Evolutionary conservation across 2,329 filamentous ascomycete species (phyloP), one percentile per base, ranked within the genome.

Genomic region (Mycosphaerella sp.): DNA sequence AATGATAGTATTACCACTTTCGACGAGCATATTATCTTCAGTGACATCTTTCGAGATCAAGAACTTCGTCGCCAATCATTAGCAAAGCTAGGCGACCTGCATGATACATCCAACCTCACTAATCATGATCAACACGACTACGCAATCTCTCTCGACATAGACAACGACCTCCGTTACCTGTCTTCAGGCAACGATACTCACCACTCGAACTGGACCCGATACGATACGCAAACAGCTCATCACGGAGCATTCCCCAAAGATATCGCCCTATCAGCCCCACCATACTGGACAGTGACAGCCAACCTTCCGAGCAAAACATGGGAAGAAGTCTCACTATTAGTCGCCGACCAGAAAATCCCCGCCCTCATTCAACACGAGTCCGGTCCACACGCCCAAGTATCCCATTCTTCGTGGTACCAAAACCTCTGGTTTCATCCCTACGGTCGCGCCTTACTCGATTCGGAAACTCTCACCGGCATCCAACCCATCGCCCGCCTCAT

Each of bases 401-500:
- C 28, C 13, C 44, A 12, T 42, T 16, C n/a, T 13, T 28, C 3
- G 49, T 25, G 50, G 50, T 57, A 42, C 30, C 30, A 44, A 41
- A 34, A 50, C 16, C 40, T 57, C 34, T 57, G 52, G 52, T 57
- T 57, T 16, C 54, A 57, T 6, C 54, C 54, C 1, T 45, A 57
- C n/a, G 49, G 35, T 1, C 51, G 54, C 8, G 17, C 46, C n/a
- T 27, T 57, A 1, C 36, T 57, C n/a, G 44, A 57, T 30, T 40
- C 42, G 13, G 52, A 48, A 18, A 48, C 42, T 12, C 30, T 47
- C 6, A 52, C 35, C 3, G 41, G 36, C 10, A 34, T 37, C 5
- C 25, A 40, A 7, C 54, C 54, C 16, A n/a, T 51, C 2, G 48
- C 52, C 1, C 30, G 50, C 3, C 21, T 56, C 14, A 18, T 13